These are phyloP conservation scores for Trichoderma sp. DNA, from an alignment of 2,329 filamentous ascomycete species.

Conservation along the genomic window DNA sequence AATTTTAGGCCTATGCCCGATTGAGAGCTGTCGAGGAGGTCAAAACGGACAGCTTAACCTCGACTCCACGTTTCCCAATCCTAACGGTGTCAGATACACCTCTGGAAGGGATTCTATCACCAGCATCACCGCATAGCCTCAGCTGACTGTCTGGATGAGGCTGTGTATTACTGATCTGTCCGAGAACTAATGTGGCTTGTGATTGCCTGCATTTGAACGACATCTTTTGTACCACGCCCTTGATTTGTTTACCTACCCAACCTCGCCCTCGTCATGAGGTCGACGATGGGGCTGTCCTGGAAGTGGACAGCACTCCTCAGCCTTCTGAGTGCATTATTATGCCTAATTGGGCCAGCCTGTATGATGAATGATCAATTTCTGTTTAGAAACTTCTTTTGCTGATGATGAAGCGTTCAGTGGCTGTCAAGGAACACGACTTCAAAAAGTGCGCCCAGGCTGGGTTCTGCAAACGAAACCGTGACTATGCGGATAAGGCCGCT, in stretches of 20 bases:
- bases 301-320: constrained; percentile 65
- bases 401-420: constrained; percentile 47
- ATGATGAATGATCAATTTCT: constrained; percentile 30
- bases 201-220: constrained; percentile 1
- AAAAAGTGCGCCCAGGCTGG: constrained; percentile 95
- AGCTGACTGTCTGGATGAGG: neutral
- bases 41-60: constrained; percentile 31
- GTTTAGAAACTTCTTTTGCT: constrained; percentile 12
- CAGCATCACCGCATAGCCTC: constrained; percentile 2
- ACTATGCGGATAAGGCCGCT: constrained; percentile 75
- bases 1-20: constrained; percentile 23
- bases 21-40: constrained; percentile 25
- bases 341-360: constrained; percentile 64
- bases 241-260: constrained; percentile 18
- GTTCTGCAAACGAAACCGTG: constrained; percentile 94
- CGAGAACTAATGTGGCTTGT: constrained; percentile 10
- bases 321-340: constrained; percentile 56
- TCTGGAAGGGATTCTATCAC: constrained; percentile 16
- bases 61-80: constrained; percentile 13
- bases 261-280: constrained; percentile 44
- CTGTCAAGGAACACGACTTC: constrained; percentile 95
- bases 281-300: constrained; percentile 49
- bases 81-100: constrained; percentile 5
- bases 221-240: neutral
- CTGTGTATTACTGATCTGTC: neutral